Conservation (phyloP, 1,284 basidiomycete species). For the Neolentinus lepideus region DNA sequence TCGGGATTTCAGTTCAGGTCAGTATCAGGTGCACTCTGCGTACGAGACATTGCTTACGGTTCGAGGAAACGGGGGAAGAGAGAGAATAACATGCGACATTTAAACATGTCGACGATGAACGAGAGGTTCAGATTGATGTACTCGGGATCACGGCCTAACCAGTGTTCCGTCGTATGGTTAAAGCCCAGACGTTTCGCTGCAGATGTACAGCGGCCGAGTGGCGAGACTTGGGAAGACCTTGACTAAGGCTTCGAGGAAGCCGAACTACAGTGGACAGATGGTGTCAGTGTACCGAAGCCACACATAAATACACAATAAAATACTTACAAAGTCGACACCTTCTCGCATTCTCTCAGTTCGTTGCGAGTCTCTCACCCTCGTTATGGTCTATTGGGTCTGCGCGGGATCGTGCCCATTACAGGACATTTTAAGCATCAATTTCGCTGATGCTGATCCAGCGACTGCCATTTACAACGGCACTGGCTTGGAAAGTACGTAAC, state of each 20-base stretch:
- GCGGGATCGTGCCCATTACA: too few species aligned
- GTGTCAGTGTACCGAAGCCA: not conserved
- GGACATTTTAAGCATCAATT: too few species aligned
- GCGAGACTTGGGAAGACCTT: slow-evolving; percentile 59
- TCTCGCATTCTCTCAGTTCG: too few species aligned
- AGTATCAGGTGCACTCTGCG: not conserved
- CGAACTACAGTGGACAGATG: slow-evolving; percentile 33
- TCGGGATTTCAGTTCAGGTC: not conserved
- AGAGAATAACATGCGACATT: slow-evolving; percentile 9
- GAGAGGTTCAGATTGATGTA: slow-evolving; percentile 19
- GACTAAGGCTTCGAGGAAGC: slow-evolving; percentile 58
- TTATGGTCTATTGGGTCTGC: too few species aligned
- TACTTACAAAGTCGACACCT: slow-evolving; percentile 59
- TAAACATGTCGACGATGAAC: slow-evolving; percentile 10
- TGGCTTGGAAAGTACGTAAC: too few species aligned
- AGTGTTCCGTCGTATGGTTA: too few species aligned
- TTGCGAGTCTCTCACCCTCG: too few species aligned
- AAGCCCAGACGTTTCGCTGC: too few species aligned
- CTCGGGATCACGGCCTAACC: slow-evolving; percentile 19
- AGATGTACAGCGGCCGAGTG: slow-evolving; percentile 48
- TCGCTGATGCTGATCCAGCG: too few species aligned
- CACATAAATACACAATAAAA: not conserved
- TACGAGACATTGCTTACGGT: slow-evolving; percentile 6
- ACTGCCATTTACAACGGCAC: too few species aligned
- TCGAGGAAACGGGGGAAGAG: slow-evolving; percentile 12